Evolutionary conservation across 23 red algal species (phyloP).

Genomic region (Gracilariopsis chorda): DNA sequence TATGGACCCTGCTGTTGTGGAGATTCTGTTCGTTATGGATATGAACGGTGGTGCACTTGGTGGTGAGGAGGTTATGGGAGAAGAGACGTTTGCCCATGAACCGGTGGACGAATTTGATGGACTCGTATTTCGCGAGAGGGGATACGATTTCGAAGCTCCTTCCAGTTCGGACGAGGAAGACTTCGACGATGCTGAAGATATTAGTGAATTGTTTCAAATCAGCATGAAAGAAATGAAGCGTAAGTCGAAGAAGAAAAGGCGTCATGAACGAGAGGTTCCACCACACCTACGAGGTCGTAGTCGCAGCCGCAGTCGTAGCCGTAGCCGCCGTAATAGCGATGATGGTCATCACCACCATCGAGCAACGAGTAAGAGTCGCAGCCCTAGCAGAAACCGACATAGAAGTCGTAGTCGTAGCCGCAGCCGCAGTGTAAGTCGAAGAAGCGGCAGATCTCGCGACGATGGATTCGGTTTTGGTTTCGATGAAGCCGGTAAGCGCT

Average conservation of each 20-base stretch:
- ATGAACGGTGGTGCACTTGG: not conserved
- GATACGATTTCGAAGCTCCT: not conserved
- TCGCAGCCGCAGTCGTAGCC: not conserved
- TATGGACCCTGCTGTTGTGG: not conserved
- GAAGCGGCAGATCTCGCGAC: not conserved
- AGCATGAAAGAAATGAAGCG: not conserved
- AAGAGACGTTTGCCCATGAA: not conserved
- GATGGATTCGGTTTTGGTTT: conserved; percentile 10
- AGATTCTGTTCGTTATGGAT: not conserved
- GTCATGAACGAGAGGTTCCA: not conserved
- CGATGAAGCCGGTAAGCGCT: not conserved
- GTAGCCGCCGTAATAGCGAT: not conserved
- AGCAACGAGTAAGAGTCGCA: too few species aligned
- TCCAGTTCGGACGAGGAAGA: not conserved
- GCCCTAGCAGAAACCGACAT: not conserved
- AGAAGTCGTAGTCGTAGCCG: not conserved
- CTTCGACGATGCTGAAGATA: not conserved
- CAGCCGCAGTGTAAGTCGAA: not conserved
- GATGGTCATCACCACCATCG: too few species aligned
- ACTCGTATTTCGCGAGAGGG: not conserved
- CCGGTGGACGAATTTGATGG: not conserved
- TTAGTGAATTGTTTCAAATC: not conserved
- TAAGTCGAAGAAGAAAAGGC: not conserved
- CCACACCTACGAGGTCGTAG: not conserved
- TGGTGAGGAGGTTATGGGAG: not conserved